Conservation (phyloP, 495 filamentous ascomycete species). For the Glutinoglossum americanum region DNA sequence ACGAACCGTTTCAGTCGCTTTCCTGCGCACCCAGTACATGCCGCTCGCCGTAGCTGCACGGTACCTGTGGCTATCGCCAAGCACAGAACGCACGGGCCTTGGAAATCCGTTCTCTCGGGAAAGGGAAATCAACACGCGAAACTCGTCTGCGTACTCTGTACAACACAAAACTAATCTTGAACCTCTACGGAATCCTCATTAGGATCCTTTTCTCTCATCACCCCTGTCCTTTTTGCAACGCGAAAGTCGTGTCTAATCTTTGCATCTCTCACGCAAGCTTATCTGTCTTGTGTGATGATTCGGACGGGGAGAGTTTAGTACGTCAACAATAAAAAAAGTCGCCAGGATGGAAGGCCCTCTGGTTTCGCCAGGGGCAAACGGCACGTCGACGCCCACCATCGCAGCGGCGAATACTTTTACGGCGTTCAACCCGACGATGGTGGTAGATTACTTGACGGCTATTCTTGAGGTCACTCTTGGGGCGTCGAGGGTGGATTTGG, state of each 20-base stretch:
- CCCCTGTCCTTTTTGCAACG: not conserved
- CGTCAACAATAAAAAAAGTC: not conserved
- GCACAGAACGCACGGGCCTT: not conserved
- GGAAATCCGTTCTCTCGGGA: not conserved
- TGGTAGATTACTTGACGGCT: slow-evolving; percentile 61
- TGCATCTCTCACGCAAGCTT: not conserved
- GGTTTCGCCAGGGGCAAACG: slow-evolving; percentile 3
- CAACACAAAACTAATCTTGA: not conserved
- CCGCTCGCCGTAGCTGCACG: too few relatives aligned
- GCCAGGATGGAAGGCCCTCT: slow-evolving; percentile 1
- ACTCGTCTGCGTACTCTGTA: not conserved
- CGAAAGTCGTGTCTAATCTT: not conserved
- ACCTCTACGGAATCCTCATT: not conserved
- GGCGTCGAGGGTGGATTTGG: slow-evolving; percentile 58
- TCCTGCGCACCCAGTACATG: too few relatives aligned
- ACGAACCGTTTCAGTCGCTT: not conserved
- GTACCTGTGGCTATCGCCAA: not conserved
- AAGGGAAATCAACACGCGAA: slow-evolving; percentile 1
- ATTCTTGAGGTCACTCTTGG: slow-evolving; percentile 73
- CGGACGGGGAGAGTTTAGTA: not conserved
- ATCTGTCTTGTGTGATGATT: not conserved
- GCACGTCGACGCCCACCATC: slow-evolving; percentile 3
- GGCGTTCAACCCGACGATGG: slow-evolving; percentile 30
- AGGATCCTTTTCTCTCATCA: not conserved
- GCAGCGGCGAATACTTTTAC: slow-evolving; percentile 20